Percentiles rank a stretch among this genome's conserved stretches.
Evolutionary conservation across 2,329 filamentous ascomycete genomes (phyloP).

Genomic region (Microsporum audouinii): DNA sequence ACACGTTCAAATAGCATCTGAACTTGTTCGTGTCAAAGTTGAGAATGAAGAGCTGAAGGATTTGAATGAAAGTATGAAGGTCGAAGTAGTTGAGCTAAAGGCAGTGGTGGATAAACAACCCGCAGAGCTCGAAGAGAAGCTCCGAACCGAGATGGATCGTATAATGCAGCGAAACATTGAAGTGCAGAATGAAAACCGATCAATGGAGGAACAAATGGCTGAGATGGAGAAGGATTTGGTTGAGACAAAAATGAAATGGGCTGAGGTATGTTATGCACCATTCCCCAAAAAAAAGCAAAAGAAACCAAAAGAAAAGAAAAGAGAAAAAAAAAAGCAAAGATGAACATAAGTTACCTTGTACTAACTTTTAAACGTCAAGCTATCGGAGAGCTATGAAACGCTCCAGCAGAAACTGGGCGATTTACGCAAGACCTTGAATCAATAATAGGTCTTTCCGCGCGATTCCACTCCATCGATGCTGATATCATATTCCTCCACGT

Average conservation of each 20-base stretch:
- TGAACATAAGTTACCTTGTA: background rate
- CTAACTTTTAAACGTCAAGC: conserved; percentile 34
- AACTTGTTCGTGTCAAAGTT: conserved; percentile 83
- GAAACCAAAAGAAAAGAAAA: background rate
- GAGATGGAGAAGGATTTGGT: conserved; percentile 91
- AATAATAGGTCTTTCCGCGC: background rate
- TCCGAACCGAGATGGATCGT: conserved; percentile 76
- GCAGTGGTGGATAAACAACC: conserved; percentile 83
- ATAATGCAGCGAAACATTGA: conserved; percentile 87
- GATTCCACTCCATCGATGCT: background rate
- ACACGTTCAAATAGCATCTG: conserved; percentile 80
- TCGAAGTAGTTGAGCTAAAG: conserved; percentile 74
- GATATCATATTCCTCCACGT: background rate
- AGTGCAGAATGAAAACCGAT: conserved; percentile 85
- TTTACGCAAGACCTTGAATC: conserved; percentile 46
- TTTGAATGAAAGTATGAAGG: conserved; percentile 74
- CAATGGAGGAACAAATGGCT: conserved; percentile 74
- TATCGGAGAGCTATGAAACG: conserved; percentile 57
- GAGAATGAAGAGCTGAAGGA: conserved; percentile 84
- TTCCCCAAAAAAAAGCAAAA: background rate
- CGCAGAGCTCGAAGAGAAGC: conserved; percentile 68
- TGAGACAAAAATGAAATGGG: conserved; percentile 85
- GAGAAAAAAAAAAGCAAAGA: background rate
- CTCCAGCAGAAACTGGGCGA: conserved; percentile 69
- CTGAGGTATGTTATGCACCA: conserved; percentile 59